phyloP scores from a whole-genome alignment of 495 filamentous ascomycete species.

The Neurospora africana region DNA sequence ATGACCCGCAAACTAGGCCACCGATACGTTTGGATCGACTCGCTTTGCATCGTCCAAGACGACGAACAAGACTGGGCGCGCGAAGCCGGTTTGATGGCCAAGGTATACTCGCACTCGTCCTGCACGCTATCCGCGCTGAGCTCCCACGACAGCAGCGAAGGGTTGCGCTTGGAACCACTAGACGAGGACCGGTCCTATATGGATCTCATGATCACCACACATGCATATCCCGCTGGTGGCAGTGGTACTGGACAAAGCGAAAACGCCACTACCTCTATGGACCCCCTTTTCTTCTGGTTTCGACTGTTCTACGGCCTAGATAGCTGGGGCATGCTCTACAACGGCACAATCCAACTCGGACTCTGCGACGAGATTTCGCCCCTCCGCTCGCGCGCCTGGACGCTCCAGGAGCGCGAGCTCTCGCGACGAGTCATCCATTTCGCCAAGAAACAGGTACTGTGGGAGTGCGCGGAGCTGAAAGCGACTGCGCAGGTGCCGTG shows the following conservation, averaged over 20 bases:
- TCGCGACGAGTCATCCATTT: neutral
- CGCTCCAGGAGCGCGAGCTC: neutral
- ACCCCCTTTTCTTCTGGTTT: neutral
- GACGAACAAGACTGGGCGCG: neutral
- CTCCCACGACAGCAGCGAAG: neutral
- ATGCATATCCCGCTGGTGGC: neutral
- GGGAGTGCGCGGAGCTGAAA: neutral
- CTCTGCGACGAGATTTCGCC: neutral
- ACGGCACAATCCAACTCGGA: neutral
- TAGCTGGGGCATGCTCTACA: neutral
- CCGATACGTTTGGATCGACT: neutral
- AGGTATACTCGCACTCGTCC: neutral
- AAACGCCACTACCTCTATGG: neutral
- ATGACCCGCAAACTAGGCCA: neutral
- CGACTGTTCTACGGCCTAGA: neutral
- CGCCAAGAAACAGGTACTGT: neutral
- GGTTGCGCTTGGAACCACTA: fast-evolving
- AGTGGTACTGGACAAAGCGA: neutral
- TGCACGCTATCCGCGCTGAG: neutral
- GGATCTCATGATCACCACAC: neutral
- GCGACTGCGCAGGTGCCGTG: neutral
- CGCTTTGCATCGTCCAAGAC: neutral
- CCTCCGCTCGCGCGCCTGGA: neutral
- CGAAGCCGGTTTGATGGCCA: neutral
- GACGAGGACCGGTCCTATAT: neutral